Base-by-base conservation (phyloP, 2,329 filamentous ascomycete species). In the Thelonectria blattea region DNA sequence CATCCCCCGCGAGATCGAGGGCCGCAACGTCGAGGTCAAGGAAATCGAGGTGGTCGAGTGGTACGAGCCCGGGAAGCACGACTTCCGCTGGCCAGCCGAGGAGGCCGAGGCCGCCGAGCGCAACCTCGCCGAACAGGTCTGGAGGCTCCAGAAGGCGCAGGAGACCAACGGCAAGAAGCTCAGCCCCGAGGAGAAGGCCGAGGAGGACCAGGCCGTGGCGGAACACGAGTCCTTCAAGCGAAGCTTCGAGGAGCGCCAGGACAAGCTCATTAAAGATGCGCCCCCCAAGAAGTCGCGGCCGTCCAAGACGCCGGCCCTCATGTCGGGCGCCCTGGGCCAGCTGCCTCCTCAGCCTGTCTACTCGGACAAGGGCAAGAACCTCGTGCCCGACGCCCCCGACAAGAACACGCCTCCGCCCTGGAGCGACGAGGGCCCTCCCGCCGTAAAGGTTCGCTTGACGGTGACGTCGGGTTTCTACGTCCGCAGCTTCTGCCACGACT, bases 381-480 rank as follows among this genome's bases (percentile, higher is more conserved):
- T 87, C 34, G 78, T 87, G 12, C 82, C 83, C 10, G 75, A 81
- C 5, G 70, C 80, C 1, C 79, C 81, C 0, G 76, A 78, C 46
- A 72, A 79, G 24, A 74, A 80, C 70, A 78, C 81, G 1, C 82
- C 84, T 6, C 80, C 82, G 7, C 84, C 85, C 0, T 87, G 85
- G 85, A 80, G 78, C 41, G 85, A 81, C 73, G 79, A 88, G 71
- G 86, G 84, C 0, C 88, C 92, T 1, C 87, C 94, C 1, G 95
- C 94, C 1, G 91, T 87, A 50, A 90, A 87, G 72, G 87, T 99
- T 61, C 88, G 91, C 58, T 92, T 99, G 86, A 96, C 91, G 1
- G 94, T 97, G 52, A 93, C 93, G 2, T 96, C 93, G 0, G 95
- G 95, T 41, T 99, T 97, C 81, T 99, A 99, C 75, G 93, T 99